These are phyloP conservation scores for Penicillium olsonii DNA, from an alignment of 2,329 filamentous ascomycete species.

Conservation along the genomic window DNA sequence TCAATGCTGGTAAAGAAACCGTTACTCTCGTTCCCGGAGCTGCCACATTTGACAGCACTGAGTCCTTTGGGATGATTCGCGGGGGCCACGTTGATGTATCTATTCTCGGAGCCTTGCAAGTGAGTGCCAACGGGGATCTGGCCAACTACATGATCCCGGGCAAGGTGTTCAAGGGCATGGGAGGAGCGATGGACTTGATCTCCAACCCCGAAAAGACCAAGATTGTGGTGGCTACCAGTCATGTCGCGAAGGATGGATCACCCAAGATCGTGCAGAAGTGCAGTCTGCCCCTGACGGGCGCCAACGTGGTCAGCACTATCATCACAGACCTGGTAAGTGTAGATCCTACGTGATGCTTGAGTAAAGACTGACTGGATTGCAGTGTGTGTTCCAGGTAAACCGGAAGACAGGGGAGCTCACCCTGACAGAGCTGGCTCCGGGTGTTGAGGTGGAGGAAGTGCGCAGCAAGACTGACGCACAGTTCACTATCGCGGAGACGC, in stretches of 20 bases:
- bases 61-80: constrained; percentile 86
- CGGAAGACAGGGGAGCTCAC: constrained; percentile 49
- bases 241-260: constrained; percentile 68
- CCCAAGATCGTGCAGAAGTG: constrained; percentile 68
- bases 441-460: constrained; percentile 68
- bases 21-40: constrained; percentile 77
- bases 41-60: constrained; percentile 74
- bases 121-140: constrained; percentile 74
- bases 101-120: constrained; percentile 79
- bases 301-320: constrained; percentile 68
- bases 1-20: constrained; percentile 87
- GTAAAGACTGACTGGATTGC: constrained; percentile 35
- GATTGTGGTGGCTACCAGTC: constrained; percentile 71
- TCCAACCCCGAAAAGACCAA: constrained; percentile 71
- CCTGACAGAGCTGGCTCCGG: constrained; percentile 69
- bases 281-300: constrained; percentile 66
- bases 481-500: constrained; percentile 62
- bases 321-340: constrained; percentile 69
- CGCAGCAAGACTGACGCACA: constrained; percentile 69
- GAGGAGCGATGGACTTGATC: constrained; percentile 73
- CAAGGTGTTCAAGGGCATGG: constrained; percentile 85
- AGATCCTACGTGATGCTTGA: background rate
- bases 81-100: constrained; percentile 82
- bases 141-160: constrained; percentile 91
- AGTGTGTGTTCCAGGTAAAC: constrained; percentile 76